phyloP scores from a whole-genome alignment of 2,329 filamentous ascomycete genomes.

The Trichoderma oligosporum region DNA sequence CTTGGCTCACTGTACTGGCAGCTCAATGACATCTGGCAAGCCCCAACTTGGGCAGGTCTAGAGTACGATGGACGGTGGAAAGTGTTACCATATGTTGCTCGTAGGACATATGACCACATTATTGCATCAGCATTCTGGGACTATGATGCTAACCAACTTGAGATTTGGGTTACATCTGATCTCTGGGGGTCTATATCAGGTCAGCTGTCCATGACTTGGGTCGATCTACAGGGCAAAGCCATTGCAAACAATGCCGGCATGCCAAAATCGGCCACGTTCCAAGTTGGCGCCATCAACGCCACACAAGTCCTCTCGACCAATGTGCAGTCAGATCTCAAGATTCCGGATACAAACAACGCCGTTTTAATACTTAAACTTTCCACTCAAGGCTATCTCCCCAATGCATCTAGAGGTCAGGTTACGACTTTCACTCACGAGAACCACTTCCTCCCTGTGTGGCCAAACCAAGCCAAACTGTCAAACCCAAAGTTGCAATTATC shows the following conservation, averaged over 20 bases:
- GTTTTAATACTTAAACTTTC: conserved; percentile 18
- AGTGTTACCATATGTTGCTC: conserved; percentile 54
- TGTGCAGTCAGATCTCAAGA: conserved; percentile 7
- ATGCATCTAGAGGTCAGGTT: background rate
- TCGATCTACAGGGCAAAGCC: conserved; percentile 18
- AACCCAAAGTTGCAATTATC: conserved; percentile 19
- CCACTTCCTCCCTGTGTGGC: conserved; percentile 20
- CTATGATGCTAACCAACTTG: conserved; percentile 4
- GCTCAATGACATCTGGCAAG: conserved; percentile 62
- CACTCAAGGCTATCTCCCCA: conserved; percentile 20
- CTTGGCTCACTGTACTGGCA: conserved; percentile 62
- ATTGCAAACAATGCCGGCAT: conserved; percentile 19
- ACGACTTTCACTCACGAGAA: conserved; percentile 19
- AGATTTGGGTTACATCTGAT: conserved; percentile 21
- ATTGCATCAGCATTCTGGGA: conserved; percentile 44
- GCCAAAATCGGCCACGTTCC: conserved; percentile 11
- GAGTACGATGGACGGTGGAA: conserved; percentile 63
- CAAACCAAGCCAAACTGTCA: conserved; percentile 20
- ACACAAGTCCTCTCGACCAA: conserved; percentile 17
- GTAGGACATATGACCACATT: conserved; percentile 55
- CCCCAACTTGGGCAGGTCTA: conserved; percentile 60
- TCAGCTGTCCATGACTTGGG: conserved; percentile 17
- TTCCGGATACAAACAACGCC: conserved; percentile 18
- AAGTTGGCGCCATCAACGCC: conserved; percentile 19
- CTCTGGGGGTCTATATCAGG: conserved; percentile 20